Percentiles rank a stretch among this genome's conserved stretches.
Conservation (phyloP, 148 eudicot species). For the Simmondsia chinensis region DNA sequence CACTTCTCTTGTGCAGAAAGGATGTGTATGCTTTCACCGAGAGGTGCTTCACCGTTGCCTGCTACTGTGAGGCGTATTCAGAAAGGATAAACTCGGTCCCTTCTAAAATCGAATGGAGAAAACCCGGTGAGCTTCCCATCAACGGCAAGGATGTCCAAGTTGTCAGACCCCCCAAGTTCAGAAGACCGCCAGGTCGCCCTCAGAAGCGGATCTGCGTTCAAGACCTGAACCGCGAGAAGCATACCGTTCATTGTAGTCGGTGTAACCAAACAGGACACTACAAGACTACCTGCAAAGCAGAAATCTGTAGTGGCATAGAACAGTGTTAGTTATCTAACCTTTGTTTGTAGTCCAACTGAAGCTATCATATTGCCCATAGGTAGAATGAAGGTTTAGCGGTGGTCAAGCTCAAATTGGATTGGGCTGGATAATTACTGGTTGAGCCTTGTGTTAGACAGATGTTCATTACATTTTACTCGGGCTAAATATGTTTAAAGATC, state of each 20-base stretch:
- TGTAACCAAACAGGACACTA: constrained; percentile 64
- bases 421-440: too few relatives aligned
- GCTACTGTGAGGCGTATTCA: constrained; percentile 26
- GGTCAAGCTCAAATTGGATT: too few relatives aligned
- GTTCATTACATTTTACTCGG: too few relatives aligned
- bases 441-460: too few relatives aligned
- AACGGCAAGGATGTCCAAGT: constrained; percentile 18
- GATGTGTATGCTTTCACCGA: constrained; percentile 38
- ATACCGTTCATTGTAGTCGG: constrained; percentile 49
- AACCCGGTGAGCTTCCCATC: constrained; percentile 12
- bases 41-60: constrained; percentile 24
- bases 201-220: constrained; percentile 38
- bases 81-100: constrained; percentile 31
- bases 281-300: constrained; percentile 50
- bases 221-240: constrained; percentile 39
- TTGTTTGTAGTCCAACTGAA: too few relatives aligned
- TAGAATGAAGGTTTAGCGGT: too few relatives aligned
- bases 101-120: constrained; percentile 33
- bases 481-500: too few relatives aligned
- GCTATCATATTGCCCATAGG: too few relatives aligned
- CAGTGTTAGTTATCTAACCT: constrained; percentile 2
- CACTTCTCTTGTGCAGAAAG: constrained; percentile 32
- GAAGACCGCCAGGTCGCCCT: constrained; percentile 55
- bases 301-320: constrained; percentile 2
- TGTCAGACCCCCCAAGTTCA: constrained; percentile 51